Conservation (phyloP, 345 rosid species). For the Eucalyptus curtisii region DNA sequence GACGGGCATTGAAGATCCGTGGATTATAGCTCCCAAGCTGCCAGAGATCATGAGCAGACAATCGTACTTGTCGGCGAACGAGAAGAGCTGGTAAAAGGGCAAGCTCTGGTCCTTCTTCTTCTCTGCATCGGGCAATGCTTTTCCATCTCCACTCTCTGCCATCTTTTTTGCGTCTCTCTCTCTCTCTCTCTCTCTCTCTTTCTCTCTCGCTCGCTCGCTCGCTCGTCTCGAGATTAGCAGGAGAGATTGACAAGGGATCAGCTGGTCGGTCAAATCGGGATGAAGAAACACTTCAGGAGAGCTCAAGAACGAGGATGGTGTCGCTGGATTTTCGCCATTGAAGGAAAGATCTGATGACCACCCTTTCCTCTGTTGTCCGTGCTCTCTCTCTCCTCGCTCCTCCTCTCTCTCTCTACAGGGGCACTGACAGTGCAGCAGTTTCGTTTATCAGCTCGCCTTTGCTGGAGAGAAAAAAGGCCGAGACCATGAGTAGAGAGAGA, state of each 20-base stretch:
- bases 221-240: background rate
- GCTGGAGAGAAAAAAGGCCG: background rate
- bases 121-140: constrained; percentile 66
- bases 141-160: constrained; percentile 34
- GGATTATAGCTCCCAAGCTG: constrained; percentile 78
- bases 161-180: background rate
- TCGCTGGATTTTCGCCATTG: background rate
- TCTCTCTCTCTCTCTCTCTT: background rate
- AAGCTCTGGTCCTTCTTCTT: constrained; percentile 95
- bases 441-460: background rate
- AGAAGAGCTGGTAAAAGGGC: constrained; percentile 86
- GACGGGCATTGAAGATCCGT: constrained; percentile 97
- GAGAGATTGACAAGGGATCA: background rate
- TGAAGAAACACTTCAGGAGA: background rate
- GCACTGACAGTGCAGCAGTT: background rate
- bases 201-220: background rate
- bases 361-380: background rate
- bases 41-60: constrained; percentile 68
- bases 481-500: background rate
- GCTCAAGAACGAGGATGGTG: background rate
- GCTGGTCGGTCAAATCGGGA: background rate
- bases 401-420: background rate
- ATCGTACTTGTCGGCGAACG: constrained; percentile 90
- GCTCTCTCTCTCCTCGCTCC: background rate
- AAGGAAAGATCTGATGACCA: background rate